phyloP scores from a whole-genome alignment of 805 yeast genomes.

The Starmerella bombi region DNA sequence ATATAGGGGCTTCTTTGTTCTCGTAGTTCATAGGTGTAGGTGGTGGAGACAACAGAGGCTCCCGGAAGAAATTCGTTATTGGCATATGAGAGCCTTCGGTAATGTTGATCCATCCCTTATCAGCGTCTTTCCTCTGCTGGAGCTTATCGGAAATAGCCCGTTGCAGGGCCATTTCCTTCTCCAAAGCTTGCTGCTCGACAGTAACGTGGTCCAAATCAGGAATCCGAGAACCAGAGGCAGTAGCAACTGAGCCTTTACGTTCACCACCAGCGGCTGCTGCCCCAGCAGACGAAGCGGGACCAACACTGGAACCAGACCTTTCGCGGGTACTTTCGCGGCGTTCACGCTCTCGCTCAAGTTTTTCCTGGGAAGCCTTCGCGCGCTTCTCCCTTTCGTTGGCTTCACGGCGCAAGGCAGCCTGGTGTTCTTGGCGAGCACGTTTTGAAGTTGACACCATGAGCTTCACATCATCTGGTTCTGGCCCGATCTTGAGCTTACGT shows the following conservation, averaged over 20 bases:
- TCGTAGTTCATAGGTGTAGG: neutral
- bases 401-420: constrained; percentile 14
- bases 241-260: constrained; percentile 21
- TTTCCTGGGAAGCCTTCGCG: constrained; percentile 16
- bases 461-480: constrained; percentile 56
- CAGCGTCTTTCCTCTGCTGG: constrained; percentile 41
- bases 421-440: constrained; percentile 41
- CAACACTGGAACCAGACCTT: constrained; percentile 10
- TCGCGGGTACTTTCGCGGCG: constrained; percentile 12
- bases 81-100: constrained; percentile 84
- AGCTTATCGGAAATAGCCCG: constrained; percentile 78
- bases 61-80: constrained; percentile 50
- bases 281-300: constrained; percentile 22
- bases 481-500: constrained; percentile 53
- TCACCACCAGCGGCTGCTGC: constrained; percentile 22
- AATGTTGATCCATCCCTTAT: constrained; percentile 63
- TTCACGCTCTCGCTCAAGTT: constrained; percentile 16
- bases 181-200: constrained; percentile 57
- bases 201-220: constrained; percentile 86
- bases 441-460: constrained; percentile 50
- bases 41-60: neutral
- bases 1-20: neutral
- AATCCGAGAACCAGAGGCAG: constrained; percentile 59
- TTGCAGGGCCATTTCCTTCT: constrained; percentile 63
- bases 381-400: constrained; percentile 16